These are phyloP conservation scores for Phytopythium vexans DNA, from an alignment of 352 stramenopile species.

Conservation along the genomic window DNA sequence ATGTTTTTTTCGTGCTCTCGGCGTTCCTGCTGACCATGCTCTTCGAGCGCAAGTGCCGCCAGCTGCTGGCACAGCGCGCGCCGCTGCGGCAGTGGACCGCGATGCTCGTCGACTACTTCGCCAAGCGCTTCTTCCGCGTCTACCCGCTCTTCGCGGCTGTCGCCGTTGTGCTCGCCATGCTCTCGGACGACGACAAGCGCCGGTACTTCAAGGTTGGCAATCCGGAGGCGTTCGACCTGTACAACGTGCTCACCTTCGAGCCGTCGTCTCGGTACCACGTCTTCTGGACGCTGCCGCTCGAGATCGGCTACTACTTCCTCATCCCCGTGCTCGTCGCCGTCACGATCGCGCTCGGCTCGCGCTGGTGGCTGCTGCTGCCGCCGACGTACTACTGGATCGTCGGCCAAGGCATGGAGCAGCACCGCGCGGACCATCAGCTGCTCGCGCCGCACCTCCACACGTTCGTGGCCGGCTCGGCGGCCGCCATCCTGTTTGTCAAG, in stretches of 20 bases:
- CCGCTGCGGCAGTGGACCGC: conserved; percentile 16
- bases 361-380: conserved; percentile 32
- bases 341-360: conserved; percentile 16
- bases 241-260: conserved; percentile 42
- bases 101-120: conserved; percentile 26
- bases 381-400: conserved; percentile 29
- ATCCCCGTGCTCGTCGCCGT: conserved; percentile 29
- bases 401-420: conserved; percentile 15
- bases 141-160: conserved; percentile 29
- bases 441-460: conserved; percentile 28
- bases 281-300: conserved; percentile 54
- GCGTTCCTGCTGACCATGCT: conserved; percentile 35
- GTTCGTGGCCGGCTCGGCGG: conserved; percentile 41
- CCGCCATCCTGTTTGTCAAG: conserved; percentile 28
- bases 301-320: conserved; percentile 50
- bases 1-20: no score
- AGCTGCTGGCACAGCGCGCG: conserved; percentile 18
- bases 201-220: conserved; percentile 33
- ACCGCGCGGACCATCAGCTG: conserved; percentile 24
- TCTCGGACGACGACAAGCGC: conserved; percentile 13
- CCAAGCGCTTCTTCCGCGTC: conserved; percentile 33
- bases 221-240: conserved; percentile 27
- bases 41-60: conserved; percentile 31
- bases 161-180: conserved; percentile 14
- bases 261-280: conserved; percentile 32